Conservation (phyloP, 2,329 filamentous ascomycete species). For the Harringtonia aguacate region DNA sequence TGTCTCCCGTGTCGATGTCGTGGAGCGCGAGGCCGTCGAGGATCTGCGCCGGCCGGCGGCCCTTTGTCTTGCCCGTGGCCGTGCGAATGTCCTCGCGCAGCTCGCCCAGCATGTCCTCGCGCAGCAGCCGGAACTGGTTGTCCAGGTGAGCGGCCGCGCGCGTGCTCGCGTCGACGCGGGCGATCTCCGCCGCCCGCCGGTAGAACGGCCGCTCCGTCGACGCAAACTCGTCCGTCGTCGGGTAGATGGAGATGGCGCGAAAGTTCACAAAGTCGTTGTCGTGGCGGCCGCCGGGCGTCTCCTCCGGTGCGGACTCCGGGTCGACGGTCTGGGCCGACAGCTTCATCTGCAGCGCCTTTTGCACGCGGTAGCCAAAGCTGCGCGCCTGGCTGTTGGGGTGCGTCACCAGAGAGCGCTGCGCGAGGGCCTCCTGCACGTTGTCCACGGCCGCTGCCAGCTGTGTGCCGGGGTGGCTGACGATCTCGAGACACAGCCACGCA, state of each 20-base stretch:
- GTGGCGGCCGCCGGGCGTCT: constrained; percentile 53
- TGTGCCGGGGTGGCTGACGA: not conserved
- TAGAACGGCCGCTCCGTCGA: constrained; percentile 44
- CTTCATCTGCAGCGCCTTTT: not conserved
- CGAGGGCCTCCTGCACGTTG: not conserved
- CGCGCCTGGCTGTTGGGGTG: not conserved
- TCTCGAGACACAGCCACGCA: constrained; percentile 4
- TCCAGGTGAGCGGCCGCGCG: constrained; percentile 46
- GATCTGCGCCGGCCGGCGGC: not conserved
- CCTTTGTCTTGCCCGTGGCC: constrained; percentile 15
- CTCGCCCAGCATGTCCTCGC: constrained; percentile 61
- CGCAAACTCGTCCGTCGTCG: constrained; percentile 53
- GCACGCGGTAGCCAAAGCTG: not conserved
- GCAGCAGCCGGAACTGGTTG: constrained; percentile 59
- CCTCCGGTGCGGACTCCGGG: not conserved
- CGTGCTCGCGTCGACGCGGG: constrained; percentile 21
- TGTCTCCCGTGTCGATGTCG: not conserved
- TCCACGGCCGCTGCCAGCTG: not conserved
- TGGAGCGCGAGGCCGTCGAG: not conserved
- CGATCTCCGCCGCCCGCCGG: constrained; percentile 37
- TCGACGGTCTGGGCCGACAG: not conserved
- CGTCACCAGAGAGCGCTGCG: not conserved
- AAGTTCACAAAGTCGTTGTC: constrained; percentile 61
- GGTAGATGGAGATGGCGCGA: constrained; percentile 50
- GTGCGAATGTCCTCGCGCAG: constrained; percentile 49